Percentiles rank a stretch among this genome's conserved stretches.
These are phyloP conservation scores for Monosiga brevicollis DNA, from an alignment of 78 protist species.

Conservation along the genomic window DNA sequence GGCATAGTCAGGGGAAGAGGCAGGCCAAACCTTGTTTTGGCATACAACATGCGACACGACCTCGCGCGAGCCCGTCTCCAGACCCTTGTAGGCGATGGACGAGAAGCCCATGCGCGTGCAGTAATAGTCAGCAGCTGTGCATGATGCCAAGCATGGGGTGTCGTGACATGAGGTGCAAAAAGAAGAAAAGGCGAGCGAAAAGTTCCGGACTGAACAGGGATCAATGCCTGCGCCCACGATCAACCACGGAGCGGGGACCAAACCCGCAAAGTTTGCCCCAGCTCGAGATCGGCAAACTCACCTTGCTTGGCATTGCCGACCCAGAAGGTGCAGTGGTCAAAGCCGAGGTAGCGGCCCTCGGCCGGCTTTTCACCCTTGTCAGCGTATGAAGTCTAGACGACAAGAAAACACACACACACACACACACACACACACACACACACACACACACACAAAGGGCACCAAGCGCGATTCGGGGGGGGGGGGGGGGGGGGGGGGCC, in stretches of 20 bases:
- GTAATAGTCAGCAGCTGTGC: slow-evolving; percentile 55
- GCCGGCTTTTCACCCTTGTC: slow-evolving; percentile 32
- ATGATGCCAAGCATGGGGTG: neutral
- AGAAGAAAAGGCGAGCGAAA: neutral
- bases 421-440: neutral
- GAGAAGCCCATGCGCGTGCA: slow-evolving; percentile 69
- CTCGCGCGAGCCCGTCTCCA: slow-evolving; percentile 76
- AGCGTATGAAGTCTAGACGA: slow-evolving; percentile 21
- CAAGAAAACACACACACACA: neutral
- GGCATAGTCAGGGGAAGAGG: no score
- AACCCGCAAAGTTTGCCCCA: no score
- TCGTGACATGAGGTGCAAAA: neutral
- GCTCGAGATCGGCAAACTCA: no score
- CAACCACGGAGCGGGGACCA: no score
- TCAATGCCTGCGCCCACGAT: neutral
- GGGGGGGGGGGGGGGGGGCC: no score
- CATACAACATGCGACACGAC: slow-evolving; percentile 64
- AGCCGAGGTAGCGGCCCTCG: slow-evolving; percentile 29
- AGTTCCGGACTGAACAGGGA: neutral
- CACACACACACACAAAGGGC: neutral
- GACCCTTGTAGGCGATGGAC: slow-evolving; percentile 65
- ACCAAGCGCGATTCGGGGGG: neutral
- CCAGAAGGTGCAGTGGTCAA: slow-evolving; percentile 61
- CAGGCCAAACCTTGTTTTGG: slow-evolving; percentile 34
- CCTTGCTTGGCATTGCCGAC: slow-evolving; percentile 83